These are phyloP conservation scores for Stagonosporopsis rhizophila DNA, from an alignment of 2,329 filamentous ascomycete species.

Conservation along the genomic window DNA sequence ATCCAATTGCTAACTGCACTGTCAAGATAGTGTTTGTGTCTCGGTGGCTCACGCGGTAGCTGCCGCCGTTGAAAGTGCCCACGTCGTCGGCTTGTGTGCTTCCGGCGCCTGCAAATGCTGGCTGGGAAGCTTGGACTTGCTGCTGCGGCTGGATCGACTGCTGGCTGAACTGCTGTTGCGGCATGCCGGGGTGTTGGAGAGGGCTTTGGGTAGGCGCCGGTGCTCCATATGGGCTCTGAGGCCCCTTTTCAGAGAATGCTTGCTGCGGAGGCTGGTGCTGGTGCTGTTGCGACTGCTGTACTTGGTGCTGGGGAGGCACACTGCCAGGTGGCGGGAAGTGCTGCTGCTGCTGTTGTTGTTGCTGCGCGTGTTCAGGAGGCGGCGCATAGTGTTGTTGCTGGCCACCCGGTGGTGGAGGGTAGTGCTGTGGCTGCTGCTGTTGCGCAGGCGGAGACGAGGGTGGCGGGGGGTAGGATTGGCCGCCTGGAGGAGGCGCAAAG, in stretches of 20 bases:
- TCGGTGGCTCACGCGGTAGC: slow-evolving; percentile 89
- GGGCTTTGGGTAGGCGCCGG: slow-evolving; percentile 42
- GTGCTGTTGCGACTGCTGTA: slow-evolving; percentile 34
- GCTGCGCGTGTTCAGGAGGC: slow-evolving; percentile 14
- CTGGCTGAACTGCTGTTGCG: slow-evolving; percentile 36
- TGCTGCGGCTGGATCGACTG: slow-evolving; percentile 40
- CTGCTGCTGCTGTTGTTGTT: slow-evolving; percentile 31
- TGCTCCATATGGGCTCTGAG: slow-evolving; percentile 38
- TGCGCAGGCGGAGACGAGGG: slow-evolving; percentile 41
- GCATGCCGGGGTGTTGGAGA: slow-evolving; percentile 44
- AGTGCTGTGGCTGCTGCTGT: slow-evolving; percentile 30
- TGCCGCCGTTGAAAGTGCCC: slow-evolving; percentile 96
- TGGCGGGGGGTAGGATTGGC: slow-evolving; percentile 46
- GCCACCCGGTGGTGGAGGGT: slow-evolving; percentile 41
- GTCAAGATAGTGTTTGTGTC: slow-evolving; percentile 91
- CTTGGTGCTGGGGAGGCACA: slow-evolving; percentile 40
- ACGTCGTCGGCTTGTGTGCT: slow-evolving; percentile 77
- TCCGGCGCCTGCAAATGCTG: slow-evolving; percentile 41
- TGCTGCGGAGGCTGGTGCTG: slow-evolving; percentile 23
- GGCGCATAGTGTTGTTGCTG: slow-evolving; percentile 22
- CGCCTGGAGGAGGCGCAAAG: slow-evolving; percentile 48
- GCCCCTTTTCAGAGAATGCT: slow-evolving; percentile 15
- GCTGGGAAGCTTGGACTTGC: slow-evolving; percentile 37
- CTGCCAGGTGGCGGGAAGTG: slow-evolving; percentile 44
- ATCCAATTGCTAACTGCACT: slow-evolving; percentile 86